Conservation (phyloP, 73 alveolate species). For the Durusdinium trenchii region DNA sequence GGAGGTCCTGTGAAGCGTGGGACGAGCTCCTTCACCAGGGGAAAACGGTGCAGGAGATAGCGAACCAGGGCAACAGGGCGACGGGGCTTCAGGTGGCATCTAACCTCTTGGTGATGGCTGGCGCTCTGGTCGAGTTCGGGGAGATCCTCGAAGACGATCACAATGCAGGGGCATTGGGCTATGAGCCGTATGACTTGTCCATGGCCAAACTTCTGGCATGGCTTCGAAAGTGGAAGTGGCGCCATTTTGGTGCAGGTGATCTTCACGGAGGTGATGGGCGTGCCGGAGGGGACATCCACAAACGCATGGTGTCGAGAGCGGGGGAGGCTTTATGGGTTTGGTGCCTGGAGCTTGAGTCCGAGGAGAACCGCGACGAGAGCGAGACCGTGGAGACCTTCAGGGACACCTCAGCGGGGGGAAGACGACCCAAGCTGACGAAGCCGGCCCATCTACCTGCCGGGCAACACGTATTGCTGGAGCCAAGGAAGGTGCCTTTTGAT, state of each 20-base stretch:
- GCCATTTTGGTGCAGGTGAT: not conserved
- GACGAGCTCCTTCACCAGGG: not conserved
- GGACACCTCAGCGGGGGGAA: not conserved
- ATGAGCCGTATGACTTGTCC: not conserved
- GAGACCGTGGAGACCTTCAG: not conserved
- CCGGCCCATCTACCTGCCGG: not conserved
- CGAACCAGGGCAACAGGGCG: not conserved
- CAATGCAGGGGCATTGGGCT: not conserved
- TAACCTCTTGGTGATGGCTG: not conserved
- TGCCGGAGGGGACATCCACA: not conserved
- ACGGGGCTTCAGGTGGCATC: not conserved
- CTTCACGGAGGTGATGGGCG: not conserved
- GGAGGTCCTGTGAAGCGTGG: not conserved
- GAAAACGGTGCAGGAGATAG: not conserved
- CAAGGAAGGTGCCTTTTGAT: not conserved
- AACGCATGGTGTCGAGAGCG: not conserved
- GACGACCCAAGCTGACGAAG: not conserved
- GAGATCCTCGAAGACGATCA: not conserved
- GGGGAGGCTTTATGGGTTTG: not conserved
- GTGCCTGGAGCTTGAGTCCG: not conserved
- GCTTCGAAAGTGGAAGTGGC: not conserved
- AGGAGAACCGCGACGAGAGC: not conserved
- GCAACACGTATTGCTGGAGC: not conserved
- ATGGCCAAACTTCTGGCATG: not conserved
- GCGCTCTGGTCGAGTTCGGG: not conserved